Evolutionary conservation across 2,329 filamentous ascomycete genomes (phyloP).

Genomic region (Ceratocystis cacaofunesta): DNA sequence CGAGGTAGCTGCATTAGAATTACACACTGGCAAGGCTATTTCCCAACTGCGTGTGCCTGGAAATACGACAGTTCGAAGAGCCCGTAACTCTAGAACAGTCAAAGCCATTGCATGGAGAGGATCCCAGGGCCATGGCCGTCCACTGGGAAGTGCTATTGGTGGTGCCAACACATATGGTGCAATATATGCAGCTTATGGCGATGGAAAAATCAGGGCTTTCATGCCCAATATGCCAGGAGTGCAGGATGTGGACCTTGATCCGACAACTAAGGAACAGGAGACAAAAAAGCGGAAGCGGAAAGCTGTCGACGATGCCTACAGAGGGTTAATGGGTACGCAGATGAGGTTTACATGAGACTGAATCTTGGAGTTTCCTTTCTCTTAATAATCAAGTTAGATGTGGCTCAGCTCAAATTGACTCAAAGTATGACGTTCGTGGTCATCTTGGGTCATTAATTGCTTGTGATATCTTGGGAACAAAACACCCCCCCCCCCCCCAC

Average conservation of each 20-base stretch:
- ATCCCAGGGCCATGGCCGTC: constrained; percentile 42
- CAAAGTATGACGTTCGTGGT: not conserved
- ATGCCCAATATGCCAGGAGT: constrained; percentile 41
- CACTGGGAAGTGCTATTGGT: constrained; percentile 45
- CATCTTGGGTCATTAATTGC: not conserved
- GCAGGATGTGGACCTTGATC: constrained; percentile 29
- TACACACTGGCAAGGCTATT: constrained; percentile 61
- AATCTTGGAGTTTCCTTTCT: not conserved
- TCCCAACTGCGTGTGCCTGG: constrained; percentile 51
- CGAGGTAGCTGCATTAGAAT: constrained; percentile 65
- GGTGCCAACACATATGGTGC: constrained; percentile 37
- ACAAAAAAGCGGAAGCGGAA: constrained; percentile 51
- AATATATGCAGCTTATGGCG: constrained; percentile 67
- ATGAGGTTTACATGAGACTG: constrained; percentile 2
- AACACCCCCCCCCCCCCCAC: not conserved
- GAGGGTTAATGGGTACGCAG: constrained; percentile 44
- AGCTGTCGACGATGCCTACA: constrained; percentile 65
- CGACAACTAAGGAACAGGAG: constrained; percentile 25
- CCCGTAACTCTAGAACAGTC: constrained; percentile 46
- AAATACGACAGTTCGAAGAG: constrained; percentile 27
- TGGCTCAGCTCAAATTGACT: not conserved
- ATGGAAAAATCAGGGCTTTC: constrained; percentile 76
- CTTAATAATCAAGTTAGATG: not conserved
- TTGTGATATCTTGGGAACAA: not conserved
- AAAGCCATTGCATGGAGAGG: constrained; percentile 62